These are phyloP conservation scores for Kandelia obovata DNA, from an alignment of 345 rosid genomes.

Conservation along the genomic window DNA sequence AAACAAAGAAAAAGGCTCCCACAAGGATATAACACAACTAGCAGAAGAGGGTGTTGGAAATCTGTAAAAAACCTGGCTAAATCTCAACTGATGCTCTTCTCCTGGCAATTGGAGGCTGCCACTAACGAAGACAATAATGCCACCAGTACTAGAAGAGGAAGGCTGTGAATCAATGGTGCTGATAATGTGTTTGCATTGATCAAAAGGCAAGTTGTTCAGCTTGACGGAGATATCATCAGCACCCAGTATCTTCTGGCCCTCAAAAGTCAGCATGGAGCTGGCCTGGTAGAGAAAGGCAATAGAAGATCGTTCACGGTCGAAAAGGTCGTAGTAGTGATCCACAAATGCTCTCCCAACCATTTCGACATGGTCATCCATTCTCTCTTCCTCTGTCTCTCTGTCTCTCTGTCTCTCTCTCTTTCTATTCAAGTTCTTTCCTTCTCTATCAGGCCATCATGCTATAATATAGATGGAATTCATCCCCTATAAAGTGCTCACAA, in stretches of 20 bases:
- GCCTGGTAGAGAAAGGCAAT: slow-evolving; percentile 57
- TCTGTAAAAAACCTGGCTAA: slow-evolving; percentile 63
- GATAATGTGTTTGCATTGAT: slow-evolving; percentile 56
- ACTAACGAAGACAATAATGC: slow-evolving; percentile 70
- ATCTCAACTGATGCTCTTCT: slow-evolving; percentile 63
- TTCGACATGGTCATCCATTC: slow-evolving; percentile 58
- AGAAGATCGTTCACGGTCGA: slow-evolving; percentile 54
- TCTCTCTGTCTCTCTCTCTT: no score
- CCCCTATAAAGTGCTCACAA: not conserved
- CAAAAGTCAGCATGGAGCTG: slow-evolving; percentile 72
- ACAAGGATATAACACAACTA: not conserved
- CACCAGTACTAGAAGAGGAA: slow-evolving; percentile 43
- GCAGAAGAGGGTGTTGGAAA: not conserved
- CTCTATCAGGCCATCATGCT: not conserved
- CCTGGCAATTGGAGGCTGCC: slow-evolving; percentile 68
- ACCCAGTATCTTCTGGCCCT: slow-evolving; percentile 62
- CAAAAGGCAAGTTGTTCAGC: slow-evolving; percentile 66
- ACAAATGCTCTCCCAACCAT: slow-evolving; percentile 72
- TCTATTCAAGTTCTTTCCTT: slow-evolving; percentile 7
- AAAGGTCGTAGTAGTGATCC: slow-evolving; percentile 67
- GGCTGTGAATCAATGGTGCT: slow-evolving; percentile 78
- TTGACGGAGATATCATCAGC: slow-evolving; percentile 51
- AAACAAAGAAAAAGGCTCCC: no score
- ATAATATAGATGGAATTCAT: slow-evolving; percentile 15
- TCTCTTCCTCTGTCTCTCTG: not conserved